Evolutionary conservation across 2,329 filamentous ascomycete genomes (phyloP).

Genomic region (Sporothrix luriei): DNA sequence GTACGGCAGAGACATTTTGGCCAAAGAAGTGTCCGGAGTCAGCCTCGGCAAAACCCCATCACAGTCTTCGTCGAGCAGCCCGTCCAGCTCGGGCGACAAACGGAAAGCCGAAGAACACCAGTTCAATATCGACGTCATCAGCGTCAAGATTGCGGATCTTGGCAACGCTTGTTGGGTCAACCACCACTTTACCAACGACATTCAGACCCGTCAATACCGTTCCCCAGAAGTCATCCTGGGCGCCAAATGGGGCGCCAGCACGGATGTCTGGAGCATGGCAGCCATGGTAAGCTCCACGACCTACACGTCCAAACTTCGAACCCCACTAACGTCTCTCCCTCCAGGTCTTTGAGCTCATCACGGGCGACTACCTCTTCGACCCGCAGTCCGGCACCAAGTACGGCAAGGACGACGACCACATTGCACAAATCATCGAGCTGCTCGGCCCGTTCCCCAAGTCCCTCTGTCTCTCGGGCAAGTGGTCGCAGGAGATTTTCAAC

Average conservation of each 20-base stretch:
- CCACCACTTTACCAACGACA: slow-evolving; percentile 99
- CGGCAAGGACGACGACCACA: slow-evolving; percentile 98
- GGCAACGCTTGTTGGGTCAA: slow-evolving; percentile 99
- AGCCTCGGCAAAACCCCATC: slow-evolving; percentile 74
- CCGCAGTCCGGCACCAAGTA: slow-evolving; percentile 98
- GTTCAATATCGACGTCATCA: slow-evolving; percentile 72
- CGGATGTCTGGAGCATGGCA: slow-evolving; percentile 99
- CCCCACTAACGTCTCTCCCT: slow-evolving; percentile 17
- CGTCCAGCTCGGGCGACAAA: slow-evolving; percentile 61
- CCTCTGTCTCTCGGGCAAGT: slow-evolving; percentile 88
- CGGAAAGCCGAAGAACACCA: slow-evolving; percentile 60
- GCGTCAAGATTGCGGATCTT: slow-evolving; percentile 97
- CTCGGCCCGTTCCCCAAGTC: slow-evolving; percentile 92
- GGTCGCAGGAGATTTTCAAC: slow-evolving; percentile 99
- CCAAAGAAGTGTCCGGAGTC: slow-evolving; percentile 91
- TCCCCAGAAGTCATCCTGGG: slow-evolving; percentile 97
- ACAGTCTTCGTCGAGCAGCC: slow-evolving; percentile 12
- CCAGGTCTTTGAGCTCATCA: slow-evolving; percentile 95
- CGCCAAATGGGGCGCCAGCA: slow-evolving; percentile 98
- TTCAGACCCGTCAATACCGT: slow-evolving; percentile 95
- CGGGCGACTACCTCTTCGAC: slow-evolving; percentile 97
- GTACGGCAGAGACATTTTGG: slow-evolving; percentile 72
- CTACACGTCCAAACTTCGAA: background rate
- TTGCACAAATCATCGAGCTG: slow-evolving; percentile 97
- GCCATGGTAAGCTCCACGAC: slow-evolving; percentile 71